These are phyloP conservation scores for Chrysoporthe puriensis DNA, from an alignment of 2,329 filamentous ascomycete species.

Conservation along the genomic window DNA sequence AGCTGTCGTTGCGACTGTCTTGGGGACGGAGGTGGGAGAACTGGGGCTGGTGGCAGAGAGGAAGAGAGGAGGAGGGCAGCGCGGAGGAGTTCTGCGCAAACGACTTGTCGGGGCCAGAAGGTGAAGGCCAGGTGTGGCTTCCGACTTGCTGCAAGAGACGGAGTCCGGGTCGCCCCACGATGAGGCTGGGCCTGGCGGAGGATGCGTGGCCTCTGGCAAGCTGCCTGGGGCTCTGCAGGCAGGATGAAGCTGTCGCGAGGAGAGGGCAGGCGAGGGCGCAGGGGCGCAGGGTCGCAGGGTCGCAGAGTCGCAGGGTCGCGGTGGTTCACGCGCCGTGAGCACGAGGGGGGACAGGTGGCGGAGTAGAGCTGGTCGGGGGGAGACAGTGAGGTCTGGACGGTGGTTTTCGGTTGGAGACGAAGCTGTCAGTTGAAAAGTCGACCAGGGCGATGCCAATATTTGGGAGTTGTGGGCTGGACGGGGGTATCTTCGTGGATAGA, in stretches of 20 bases:
- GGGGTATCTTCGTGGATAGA: neutral
- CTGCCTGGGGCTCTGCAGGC: neutral
- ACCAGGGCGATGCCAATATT: neutral
- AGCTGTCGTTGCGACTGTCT: neutral
- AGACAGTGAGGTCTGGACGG: neutral
- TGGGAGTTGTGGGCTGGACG: neutral
- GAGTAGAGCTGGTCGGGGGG: conserved; percentile 4
- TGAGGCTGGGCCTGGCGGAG: neutral
- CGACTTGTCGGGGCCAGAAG: neutral
- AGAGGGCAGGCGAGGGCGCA: neutral
- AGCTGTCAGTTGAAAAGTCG: neutral
- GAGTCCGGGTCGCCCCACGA: neutral
- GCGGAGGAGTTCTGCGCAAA: neutral
- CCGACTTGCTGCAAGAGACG: neutral
- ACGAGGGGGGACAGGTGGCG: neutral
- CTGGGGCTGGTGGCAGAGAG: neutral
- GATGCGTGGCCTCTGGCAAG: neutral
- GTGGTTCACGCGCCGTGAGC: neutral
- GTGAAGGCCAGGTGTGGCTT: neutral
- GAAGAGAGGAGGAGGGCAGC: neutral
- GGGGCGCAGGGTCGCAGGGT: neutral
- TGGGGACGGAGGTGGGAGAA: neutral
- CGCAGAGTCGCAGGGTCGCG: neutral
- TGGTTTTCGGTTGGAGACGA: neutral
- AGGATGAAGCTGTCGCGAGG: conserved; percentile 7